Evolutionary conservation across 2,329 filamentous ascomycete species (phyloP).

Genomic region (Graphilbum ipis-grandicollis): DNA sequence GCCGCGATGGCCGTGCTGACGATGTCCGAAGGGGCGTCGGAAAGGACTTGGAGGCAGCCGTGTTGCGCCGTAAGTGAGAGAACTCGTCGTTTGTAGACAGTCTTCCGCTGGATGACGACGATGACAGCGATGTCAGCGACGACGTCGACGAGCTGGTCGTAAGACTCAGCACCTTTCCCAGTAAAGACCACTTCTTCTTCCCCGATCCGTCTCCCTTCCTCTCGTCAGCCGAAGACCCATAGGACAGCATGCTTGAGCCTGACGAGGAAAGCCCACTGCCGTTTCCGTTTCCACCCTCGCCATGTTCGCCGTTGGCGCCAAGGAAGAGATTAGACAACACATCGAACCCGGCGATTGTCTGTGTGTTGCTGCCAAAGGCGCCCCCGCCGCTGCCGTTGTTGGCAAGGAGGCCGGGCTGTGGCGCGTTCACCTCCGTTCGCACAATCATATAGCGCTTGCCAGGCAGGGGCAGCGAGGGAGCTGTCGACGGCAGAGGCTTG

Average conservation of each 20-base stretch:
- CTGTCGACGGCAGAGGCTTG: conserved; percentile 49
- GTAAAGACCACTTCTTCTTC: conserved; percentile 45
- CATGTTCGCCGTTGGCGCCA: neutral
- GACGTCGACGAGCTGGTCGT: conserved; percentile 9
- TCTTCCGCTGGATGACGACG: neutral
- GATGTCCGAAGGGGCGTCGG: neutral
- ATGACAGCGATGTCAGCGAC: neutral
- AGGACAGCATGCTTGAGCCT: neutral
- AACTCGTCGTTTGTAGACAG: conserved; percentile 24
- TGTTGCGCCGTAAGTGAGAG: conserved; percentile 31
- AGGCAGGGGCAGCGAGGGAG: conserved; percentile 70
- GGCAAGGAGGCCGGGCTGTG: conserved; percentile 25
- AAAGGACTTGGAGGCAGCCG: conserved; percentile 23
- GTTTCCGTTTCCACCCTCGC: conserved; percentile 1
- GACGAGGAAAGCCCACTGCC: conserved; percentile 3
- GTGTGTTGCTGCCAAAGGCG: neutral
- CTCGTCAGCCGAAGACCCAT: conserved; percentile 2
- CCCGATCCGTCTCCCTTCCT: conserved; percentile 17
- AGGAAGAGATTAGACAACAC: conserved; percentile 2
- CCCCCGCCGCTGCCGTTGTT: neutral
- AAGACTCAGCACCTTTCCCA: conserved; percentile 44
- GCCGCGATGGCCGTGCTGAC: conserved; percentile 6
- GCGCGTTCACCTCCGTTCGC: conserved; percentile 47
- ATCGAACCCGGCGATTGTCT: conserved; percentile 3
- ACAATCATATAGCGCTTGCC: conserved; percentile 79